A percentile compares a stretch with the other conserved stretches of the same genome.
phyloP scores from a whole-genome alignment of 2,329 filamentous ascomycete genomes.

The Rasamsonia emersonii region DNA sequence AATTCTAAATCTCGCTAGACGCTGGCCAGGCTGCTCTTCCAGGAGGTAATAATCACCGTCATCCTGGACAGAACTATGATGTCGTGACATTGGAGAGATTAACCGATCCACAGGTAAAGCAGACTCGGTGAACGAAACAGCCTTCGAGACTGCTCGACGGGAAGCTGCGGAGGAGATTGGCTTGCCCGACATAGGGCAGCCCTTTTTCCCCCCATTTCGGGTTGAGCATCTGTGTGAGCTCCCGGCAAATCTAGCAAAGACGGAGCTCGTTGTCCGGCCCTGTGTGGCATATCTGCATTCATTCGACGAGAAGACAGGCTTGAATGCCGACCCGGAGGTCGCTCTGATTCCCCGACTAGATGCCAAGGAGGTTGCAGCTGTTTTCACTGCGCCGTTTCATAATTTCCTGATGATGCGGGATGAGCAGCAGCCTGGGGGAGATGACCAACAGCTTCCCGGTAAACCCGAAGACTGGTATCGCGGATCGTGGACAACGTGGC shows the following conservation, averaged over 20 bases:
- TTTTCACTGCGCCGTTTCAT: conserved; percentile 83
- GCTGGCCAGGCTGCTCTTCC: conserved; percentile 85
- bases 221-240: conserved; percentile 84
- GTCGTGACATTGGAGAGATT: neutral
- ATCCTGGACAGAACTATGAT: neutral
- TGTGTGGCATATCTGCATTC: conserved; percentile 71
- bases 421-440: conserved; percentile 38
- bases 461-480: conserved; percentile 67
- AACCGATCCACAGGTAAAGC: conserved; percentile 39
- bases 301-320: conserved; percentile 38
- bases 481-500: conserved; percentile 72
- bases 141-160: conserved; percentile 73
- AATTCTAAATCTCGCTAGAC: conserved; percentile 23
- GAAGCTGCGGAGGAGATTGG: conserved; percentile 94
- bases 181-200: conserved; percentile 60
- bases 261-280: conserved; percentile 64
- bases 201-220: conserved; percentile 66
- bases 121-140: conserved; percentile 45
- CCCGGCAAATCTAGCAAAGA: conserved; percentile 65
- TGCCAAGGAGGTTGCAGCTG: conserved; percentile 83
- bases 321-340: conserved; percentile 52
- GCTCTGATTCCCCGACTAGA: conserved; percentile 72
- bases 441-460: conserved; percentile 31
- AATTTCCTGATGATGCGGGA: conserved; percentile 64
- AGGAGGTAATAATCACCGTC: conserved; percentile 55